Base-by-base conservation (phyloP, 148 eudicot genomes). In the Bassia scoparia region DNA sequence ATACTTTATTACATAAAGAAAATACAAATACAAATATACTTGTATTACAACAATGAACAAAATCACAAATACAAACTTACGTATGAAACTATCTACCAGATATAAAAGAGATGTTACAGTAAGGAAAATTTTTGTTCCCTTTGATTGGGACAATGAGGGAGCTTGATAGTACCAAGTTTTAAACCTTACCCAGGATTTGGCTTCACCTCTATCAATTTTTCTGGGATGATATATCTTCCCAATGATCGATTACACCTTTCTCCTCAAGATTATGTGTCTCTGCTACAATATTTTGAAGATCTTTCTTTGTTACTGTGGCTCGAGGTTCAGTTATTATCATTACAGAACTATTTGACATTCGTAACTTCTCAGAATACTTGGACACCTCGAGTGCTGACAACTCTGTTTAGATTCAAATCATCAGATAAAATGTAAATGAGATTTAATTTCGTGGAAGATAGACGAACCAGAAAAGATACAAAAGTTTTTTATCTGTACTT, bases 171-270 rank as follows among this genome's bases (percentile, higher is more conserved):
- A 50, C 68, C 23, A 41, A 66, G n/a, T 18, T 46, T 71, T 21
- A 67, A 43, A 7, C 3, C 79, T 79, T 79, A 90, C 93, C 96
- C 96, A 29, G 87, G 84, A 75, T 76, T 81, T 75, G 93, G 96
- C 80, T 81, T 83, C 61, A 73, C 46, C 33, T 55, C 76, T 56
- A 90, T 79, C 71, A 90, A 81, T 79, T 90, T 87, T 79, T 90
- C 93, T 4, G 96, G 96, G 44, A 90, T 88, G 74, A 75, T 43
- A 38, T 85, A 44, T 88, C 89, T 50, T 88, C 83, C 96, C 96
- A 88, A 58, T 84, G 78, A 68, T 83, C 69, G 59, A 92, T 74
- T 53, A 70, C 62, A 33, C 78, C 72, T 61, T 84, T 82, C 62
- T 81, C 67, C 77, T 92, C 96, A 50, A 88, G 83, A 75, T 72